Evolutionary conservation across 139 green algal species (phyloP), one percentile per base, ranked within the genome.

Genomic region (Chlamydomonas schloesseri): DNA sequence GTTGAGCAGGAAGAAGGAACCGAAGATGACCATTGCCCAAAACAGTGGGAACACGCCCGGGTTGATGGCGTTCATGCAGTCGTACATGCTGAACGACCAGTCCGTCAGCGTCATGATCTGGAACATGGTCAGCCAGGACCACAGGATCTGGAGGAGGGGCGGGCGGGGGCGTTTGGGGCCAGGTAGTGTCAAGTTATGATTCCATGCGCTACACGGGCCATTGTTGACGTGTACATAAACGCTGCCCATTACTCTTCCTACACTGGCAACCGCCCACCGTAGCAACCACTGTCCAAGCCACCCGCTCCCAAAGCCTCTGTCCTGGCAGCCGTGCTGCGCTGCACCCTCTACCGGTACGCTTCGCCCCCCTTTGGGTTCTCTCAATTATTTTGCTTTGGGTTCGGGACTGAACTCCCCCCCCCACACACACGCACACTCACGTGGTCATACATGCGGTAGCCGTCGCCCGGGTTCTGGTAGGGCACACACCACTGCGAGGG

Each of bases 1-100:
- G 88, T 96, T 96, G 73, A 97, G 82, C 13, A 92, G 79, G 89
- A 96, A 95, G 65, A 96, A 95, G 33, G 88, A 90, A 42, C 95
- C 93, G 64, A 96, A 81, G 18, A 96, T 80, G 64, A 95, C 31
- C 31, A 81, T 81, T 20, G n/a, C 18, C 28, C 47, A 68, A 29
- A 34, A 67, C 18, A 81, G 50, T 2, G 47, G 50, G 47, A 46
- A 68, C 50, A 65, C n/a, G 26, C 10, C 28, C 47, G 24, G 18
- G n/a, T n/a, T 81, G 37, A 81, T 23, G 73, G 50, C 31, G 18
- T 81, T 47, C 37, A 70, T 46, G 50, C n/a, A 67, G 81, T 81
- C 18, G 71, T 87, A 87, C 81, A 87, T 87, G 70, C 73, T 37
- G 71, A 74, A 73, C 8, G 47, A 24, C 71, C 71, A 87, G 70